phyloP scores from a whole-genome alignment of 2,329 filamentous ascomycete genomes.

The Coniochaeta hoffmannii region DNA sequence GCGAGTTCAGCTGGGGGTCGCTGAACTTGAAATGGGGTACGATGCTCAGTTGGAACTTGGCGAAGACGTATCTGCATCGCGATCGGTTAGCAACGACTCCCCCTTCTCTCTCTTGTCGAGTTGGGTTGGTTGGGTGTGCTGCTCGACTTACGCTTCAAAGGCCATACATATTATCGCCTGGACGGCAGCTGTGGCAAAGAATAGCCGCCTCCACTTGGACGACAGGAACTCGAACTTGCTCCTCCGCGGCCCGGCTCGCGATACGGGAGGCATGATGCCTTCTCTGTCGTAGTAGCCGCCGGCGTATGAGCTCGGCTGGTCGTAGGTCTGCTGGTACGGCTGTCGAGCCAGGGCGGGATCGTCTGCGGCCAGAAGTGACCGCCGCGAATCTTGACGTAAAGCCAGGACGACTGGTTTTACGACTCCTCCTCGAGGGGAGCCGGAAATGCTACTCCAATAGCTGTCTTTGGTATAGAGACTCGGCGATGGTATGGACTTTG shows the following conservation, averaged over 20 bases:
- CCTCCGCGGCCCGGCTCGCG: conserved; percentile 23
- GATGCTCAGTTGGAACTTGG: conserved; percentile 66
- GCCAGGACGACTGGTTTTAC: conserved; percentile 33
- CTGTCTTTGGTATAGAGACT: background rate
- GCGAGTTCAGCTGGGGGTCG: conserved; percentile 38
- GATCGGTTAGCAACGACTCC: conserved; percentile 3
- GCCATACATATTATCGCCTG: conserved; percentile 77
- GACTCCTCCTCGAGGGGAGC: conserved; percentile 16
- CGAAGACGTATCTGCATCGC: conserved; percentile 72
- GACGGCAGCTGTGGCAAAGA: conserved; percentile 63
- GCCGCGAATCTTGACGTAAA: conserved; percentile 35
- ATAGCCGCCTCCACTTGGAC: conserved; percentile 82
- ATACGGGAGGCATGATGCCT: conserved; percentile 21
- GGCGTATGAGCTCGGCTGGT: conserved; percentile 20
- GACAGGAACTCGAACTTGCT: conserved; percentile 68
- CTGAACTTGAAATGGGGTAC: conserved; percentile 29
- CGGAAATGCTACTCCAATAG: conserved; percentile 3
- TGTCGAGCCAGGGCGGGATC: conserved; percentile 22
- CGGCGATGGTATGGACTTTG: background rate
- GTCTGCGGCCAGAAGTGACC: conserved; percentile 34
- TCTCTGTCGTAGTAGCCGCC: conserved; percentile 24
- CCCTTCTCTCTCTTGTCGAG: conserved; percentile 5
- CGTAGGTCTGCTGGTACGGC: conserved; percentile 19
- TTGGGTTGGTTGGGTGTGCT: background rate
- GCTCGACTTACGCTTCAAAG: conserved; percentile 69